These are phyloP conservation scores for Cutaneotrichosporon mucoides DNA, from an alignment of 1,284 basidiomycete genomes.

Conservation along the genomic window DNA sequence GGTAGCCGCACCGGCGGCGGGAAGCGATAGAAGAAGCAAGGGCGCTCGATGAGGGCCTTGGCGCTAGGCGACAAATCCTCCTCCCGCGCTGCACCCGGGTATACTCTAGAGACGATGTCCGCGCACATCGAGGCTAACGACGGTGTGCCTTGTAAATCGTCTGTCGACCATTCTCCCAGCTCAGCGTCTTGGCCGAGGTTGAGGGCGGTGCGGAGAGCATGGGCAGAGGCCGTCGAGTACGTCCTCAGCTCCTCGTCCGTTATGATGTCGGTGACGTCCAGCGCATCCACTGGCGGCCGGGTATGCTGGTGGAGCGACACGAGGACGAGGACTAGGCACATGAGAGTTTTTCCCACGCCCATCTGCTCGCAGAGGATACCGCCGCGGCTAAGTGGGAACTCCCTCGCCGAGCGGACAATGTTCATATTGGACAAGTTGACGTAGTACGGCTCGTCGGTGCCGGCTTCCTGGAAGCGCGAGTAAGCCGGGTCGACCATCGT, in stretches of 20 bases:
- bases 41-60: slow-evolving; percentile 11
- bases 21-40: slow-evolving; percentile 25
- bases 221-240: slow-evolving; percentile 31
- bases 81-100: slow-evolving; percentile 15
- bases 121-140: slow-evolving; percentile 30
- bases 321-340: slow-evolving; percentile 46
- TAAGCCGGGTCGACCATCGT: slow-evolving; percentile 33
- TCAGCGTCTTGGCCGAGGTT: slow-evolving; percentile 4
- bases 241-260: slow-evolving; percentile 26
- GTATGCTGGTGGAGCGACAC: slow-evolving; percentile 39
- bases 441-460: slow-evolving; percentile 23
- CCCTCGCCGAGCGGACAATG: slow-evolving; percentile 29
- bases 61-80: slow-evolving; percentile 6
- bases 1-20: slow-evolving; percentile 15
- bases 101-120: slow-evolving; percentile 23
- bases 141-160: slow-evolving; percentile 17
- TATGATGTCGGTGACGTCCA: slow-evolving; percentile 30
- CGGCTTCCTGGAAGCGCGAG: slow-evolving; percentile 27
- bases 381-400: slow-evolving; percentile 38
- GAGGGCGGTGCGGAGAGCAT: slow-evolving; percentile 17
- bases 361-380: slow-evolving; percentile 51
- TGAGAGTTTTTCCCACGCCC: slow-evolving; percentile 51
- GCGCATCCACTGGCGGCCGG: slow-evolving; percentile 18
- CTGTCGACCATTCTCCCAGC: neutral
- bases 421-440: slow-evolving; percentile 35